Base-by-base conservation (phyloP, 345 rosid genomes). In the Zanthoxylum bungeanum region DNA sequence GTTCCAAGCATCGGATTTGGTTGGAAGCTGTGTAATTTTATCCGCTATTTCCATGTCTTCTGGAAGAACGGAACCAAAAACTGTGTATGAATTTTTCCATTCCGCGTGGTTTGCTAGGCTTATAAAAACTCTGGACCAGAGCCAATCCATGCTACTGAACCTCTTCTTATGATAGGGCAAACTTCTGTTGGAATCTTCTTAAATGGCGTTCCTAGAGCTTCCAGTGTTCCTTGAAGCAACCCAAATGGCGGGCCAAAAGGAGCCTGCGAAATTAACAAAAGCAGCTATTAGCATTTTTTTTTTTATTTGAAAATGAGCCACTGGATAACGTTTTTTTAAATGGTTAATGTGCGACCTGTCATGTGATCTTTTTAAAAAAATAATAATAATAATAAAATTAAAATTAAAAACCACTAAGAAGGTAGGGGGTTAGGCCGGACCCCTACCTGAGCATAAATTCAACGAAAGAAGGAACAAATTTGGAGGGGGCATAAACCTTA, bases 181-280 rank as follows among this genome's bases (percentile, higher is more conserved):
- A 62, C 86, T 79, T 95, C 98, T 19, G 70, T 76, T 6, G 89
- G 91, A 61, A 93, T 83, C 37, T 77, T 80, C 55, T 68, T 74
- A 76, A 92, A 92, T 40, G 81, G 7, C 60, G 74, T 79, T 78
- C 99, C 99, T 68, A 87, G 85, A 10, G 91, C 89, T 73, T 92
- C 90, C 22, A 95, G 88, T 60, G 78, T 80, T 70, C 99, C 99
- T 87, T 95, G 99, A 79, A 95, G 83, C 79, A 95, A 66, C 0
- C 88, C 99, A 55, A 86, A 95, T 16, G 99, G 99, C 46, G 99
- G 99, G 55, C 98, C 99, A 59, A 80, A 88, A 7, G 90, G 80
- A 72, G 94, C 92, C 98, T 96, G 75, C 7, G 60, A 56, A 44
- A 25, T 70, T 69, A 6, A 64, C 16, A 64, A 16, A 17, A 40